A percentile compares a stretch with the other conserved stretches of the same genome.
phyloP scores from a whole-genome alignment of 106 monocot species.

The Allium fistulosum region DNA sequence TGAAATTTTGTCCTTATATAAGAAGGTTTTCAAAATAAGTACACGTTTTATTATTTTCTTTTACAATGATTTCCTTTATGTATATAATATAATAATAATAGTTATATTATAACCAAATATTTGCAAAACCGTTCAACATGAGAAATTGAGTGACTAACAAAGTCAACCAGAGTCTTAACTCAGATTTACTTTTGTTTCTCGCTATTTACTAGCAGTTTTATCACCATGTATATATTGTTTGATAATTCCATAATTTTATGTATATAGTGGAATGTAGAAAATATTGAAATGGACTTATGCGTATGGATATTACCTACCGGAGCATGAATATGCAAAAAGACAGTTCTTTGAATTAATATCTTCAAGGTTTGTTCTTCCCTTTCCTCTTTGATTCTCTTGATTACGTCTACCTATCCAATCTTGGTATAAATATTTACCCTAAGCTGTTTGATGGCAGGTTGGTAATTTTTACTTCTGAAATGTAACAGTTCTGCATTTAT shows the following conservation, averaged over 20 bases:
- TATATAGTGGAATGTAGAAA: constrained; percentile 97
- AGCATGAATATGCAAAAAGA: constrained; percentile 83
- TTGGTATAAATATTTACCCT: not conserved
- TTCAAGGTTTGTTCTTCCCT: constrained; percentile 51
- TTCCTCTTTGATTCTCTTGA: not conserved
- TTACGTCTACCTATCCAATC: no score
- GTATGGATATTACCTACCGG: constrained; percentile 95
- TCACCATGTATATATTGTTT: not conserved
- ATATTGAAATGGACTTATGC: constrained; percentile 99
- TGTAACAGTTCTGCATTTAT: no score
- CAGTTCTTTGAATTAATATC: constrained; percentile 96
- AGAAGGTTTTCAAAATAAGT: no score
- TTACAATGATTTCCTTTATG: no score
- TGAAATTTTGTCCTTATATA: no score
- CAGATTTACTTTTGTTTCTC: constrained; percentile 16
- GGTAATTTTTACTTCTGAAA: no score
- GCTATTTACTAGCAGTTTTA: not conserved
- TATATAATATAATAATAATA: no score
- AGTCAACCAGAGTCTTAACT: constrained; percentile 69
- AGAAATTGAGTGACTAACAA: constrained; percentile 54
- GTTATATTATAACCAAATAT: not conserved
- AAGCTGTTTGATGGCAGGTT: no score
- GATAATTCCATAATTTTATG: not conserved
- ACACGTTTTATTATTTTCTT: no score
- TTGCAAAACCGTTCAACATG: constrained; percentile 27